These are phyloP conservation scores for Parachaetomium inaequale DNA, from an alignment of 495 filamentous ascomycete species.

Conservation along the genomic window DNA sequence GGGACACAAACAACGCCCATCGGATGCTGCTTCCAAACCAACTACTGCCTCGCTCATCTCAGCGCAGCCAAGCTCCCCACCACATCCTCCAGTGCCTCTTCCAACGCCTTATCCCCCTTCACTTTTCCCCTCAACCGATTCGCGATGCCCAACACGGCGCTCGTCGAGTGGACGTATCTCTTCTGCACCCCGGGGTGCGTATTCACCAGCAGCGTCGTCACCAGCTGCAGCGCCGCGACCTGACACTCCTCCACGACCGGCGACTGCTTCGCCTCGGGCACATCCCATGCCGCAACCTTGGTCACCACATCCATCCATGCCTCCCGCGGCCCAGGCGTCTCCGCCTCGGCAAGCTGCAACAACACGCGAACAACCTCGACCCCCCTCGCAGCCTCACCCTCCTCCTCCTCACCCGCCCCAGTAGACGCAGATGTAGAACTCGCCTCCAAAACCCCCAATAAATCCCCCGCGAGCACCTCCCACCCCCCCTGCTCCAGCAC, in stretches of 20 bases:
- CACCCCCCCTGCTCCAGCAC: slow-evolving; percentile 45
- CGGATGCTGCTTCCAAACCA: background rate
- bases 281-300: slow-evolving; percentile 35
- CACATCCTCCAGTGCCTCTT: slow-evolving; percentile 29
- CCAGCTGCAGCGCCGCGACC: slow-evolving; percentile 50
- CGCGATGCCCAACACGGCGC: slow-evolving; percentile 41
- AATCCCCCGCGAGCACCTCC: slow-evolving; percentile 44
- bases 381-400: slow-evolving; percentile 40
- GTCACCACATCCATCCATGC: slow-evolving; percentile 49
- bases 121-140: slow-evolving; percentile 31
- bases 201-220: slow-evolving; percentile 44
- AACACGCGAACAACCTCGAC: slow-evolving; percentile 53
- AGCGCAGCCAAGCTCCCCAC: slow-evolving; percentile 22
- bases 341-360: slow-evolving; percentile 43
- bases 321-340: slow-evolving; percentile 36
- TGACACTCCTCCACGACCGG: slow-evolving; percentile 43
- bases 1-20: background rate
- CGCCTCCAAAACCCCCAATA: slow-evolving; percentile 38
- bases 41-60: slow-evolving; percentile 6
- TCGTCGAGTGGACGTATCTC: slow-evolving; percentile 42
- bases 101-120: slow-evolving; percentile 24
- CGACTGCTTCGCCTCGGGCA: slow-evolving; percentile 21
- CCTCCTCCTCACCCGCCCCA: background rate
- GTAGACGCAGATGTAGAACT: slow-evolving; percentile 6
- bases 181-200: slow-evolving; percentile 43